Conservation (phyloP, 768 basidiomycete genomes). For the Termitomyces sp. region DNA sequence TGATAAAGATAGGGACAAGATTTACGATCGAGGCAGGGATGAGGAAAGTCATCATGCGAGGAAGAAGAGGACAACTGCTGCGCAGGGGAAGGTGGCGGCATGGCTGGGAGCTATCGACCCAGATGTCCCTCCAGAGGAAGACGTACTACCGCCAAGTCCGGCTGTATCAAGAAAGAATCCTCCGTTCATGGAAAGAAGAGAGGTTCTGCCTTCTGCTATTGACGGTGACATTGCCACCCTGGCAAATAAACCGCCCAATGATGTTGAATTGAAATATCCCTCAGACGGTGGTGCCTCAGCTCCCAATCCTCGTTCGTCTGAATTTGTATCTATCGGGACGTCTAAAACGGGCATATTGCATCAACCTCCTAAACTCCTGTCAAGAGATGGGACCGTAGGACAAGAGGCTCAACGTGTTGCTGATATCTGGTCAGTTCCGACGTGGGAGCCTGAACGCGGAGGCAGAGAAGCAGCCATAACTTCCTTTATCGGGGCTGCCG, state of each 20-base stretch:
- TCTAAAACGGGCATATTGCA: constrained; percentile 37
- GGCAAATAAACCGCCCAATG: background rate
- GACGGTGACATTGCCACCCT: constrained; percentile 1
- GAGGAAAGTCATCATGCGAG: constrained; percentile 19
- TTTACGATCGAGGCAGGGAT: constrained; percentile 15
- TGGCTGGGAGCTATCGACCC: constrained; percentile 70
- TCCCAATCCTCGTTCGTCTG: constrained; percentile 73
- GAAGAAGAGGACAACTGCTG: constrained; percentile 25
- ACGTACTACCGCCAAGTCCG: constrained; percentile 38
- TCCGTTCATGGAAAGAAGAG: constrained; percentile 1
- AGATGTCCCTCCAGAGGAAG: constrained; percentile 46
- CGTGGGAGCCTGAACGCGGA: constrained; percentile 42
- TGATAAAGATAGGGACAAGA: constrained; percentile 21
- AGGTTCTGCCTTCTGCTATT: background rate
- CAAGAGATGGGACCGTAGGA: constrained; percentile 25
- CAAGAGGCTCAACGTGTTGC: constrained; percentile 33
- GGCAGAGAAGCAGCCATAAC: constrained; percentile 71
- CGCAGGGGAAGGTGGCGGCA: constrained; percentile 70
- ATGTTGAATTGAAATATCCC: background rate
- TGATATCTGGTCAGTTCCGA: constrained; percentile 31
- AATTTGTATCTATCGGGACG: constrained; percentile 63
- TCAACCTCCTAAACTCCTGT: constrained; percentile 15
- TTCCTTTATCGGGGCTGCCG: constrained; percentile 45
- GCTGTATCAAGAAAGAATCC: background rate
- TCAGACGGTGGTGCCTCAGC: constrained; percentile 23